Evolutionary conservation across 2,329 filamentous ascomycete species (phyloP), one percentile per base, ranked within the genome.

Genomic region (Falciphora oryzae): DNA sequence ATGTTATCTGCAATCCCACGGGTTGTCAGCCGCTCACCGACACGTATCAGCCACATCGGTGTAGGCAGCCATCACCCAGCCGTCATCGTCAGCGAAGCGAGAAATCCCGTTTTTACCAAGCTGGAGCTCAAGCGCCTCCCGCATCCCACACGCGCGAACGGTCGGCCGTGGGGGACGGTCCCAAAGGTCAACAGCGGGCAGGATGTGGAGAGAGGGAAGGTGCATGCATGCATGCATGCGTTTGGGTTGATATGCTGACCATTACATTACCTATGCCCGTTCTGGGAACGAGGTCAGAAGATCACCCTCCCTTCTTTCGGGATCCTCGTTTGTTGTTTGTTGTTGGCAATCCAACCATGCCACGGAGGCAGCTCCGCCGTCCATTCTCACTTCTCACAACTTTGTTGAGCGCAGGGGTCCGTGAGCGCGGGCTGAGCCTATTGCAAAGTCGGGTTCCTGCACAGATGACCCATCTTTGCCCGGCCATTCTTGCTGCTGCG

Each of bases 361-460:
- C 44, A 44, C 38, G 38, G 38, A 44, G 38, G 10, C 38, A 53
- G 44, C 44, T 53, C 44, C 44, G 44, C 44, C 5, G 7, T 4
- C 10, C 22, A n/a, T 5, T 11, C 22, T n/a, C 32, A 35, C 32
- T 14, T 29, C 32, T 35, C 13, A 35, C 32, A 29, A 35, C 32
- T 53, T 53, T 53, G 44, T 53, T 53, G 35, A n/a, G 38, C 31
- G 29, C 11, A 22, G 56, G 56, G 25, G 27, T 31, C 27, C 13
- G 44, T 53, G 44, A 53, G 44, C 44, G 44, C 22, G 65, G 60
- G 59, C 59, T 60, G 65, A 65, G 64, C 68, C 65, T 69, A 66
- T 69, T 66, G 66, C 61, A 68, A 61, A 29, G 63, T 63, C 70
- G 71, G 71, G 70, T 73, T 74, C 72, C 71, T 73, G 72, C 72